phyloP scores from a whole-genome alignment of 179 eudicot species.

The Heliamphora pulchella region DNA sequence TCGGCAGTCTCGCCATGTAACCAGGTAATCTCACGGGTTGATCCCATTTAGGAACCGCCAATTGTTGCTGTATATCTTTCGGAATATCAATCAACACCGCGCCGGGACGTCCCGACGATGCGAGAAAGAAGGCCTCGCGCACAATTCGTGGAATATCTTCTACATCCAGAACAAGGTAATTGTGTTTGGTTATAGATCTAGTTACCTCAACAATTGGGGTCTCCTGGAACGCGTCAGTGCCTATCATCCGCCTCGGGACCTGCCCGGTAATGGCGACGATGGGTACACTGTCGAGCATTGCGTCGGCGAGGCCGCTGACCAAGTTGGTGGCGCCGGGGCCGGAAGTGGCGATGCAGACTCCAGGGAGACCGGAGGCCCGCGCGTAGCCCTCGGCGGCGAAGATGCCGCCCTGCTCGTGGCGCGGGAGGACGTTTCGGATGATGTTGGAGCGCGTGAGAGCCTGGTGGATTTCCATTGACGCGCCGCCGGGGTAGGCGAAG shows the following conservation, averaged over 20 bases:
- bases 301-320: slow-evolving; percentile 74
- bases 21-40: slow-evolving; percentile 53
- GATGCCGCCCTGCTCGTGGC: slow-evolving; percentile 79
- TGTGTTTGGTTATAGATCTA: slow-evolving; percentile 76
- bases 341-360: slow-evolving; percentile 91
- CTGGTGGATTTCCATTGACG: slow-evolving; percentile 83
- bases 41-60: slow-evolving; percentile 72
- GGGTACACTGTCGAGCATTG: slow-evolving; percentile 67
- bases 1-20: slow-evolving; percentile 60
- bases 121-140: slow-evolving; percentile 67
- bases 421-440: slow-evolving; percentile 67
- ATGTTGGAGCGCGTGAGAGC: slow-evolving; percentile 62
- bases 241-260: slow-evolving; percentile 82
- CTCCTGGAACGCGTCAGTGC: slow-evolving; percentile 85
- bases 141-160: slow-evolving; percentile 85
- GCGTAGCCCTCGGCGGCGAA: slow-evolving; percentile 93
- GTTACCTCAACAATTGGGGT: slow-evolving; percentile 96
- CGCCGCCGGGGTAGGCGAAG: slow-evolving; percentile 95
- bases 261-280: slow-evolving; percentile 84
- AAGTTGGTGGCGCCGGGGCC: slow-evolving; percentile 94
- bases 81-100: slow-evolving; percentile 87
- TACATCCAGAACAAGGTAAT: slow-evolving; percentile 67
- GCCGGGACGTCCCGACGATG: slow-evolving; percentile 71
- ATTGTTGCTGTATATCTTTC: slow-evolving; percentile 79
- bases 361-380: slow-evolving; percentile 63